Conservation (phyloP, 2,329 filamentous ascomycete genomes). For the Monascus ruber region DNA sequence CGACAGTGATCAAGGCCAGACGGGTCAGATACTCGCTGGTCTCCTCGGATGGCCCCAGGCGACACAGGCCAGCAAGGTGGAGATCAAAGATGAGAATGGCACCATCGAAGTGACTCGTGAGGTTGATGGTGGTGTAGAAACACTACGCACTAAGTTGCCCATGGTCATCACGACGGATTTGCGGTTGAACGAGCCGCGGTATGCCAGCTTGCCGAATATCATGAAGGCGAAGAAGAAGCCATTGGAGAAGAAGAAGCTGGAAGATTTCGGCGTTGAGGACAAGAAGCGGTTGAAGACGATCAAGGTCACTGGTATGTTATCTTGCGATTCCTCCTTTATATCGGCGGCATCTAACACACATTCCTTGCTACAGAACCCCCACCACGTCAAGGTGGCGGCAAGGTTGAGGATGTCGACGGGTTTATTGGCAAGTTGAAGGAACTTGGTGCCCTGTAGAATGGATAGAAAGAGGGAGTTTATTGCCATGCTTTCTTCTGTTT, state of each 20-base stretch:
- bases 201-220: constrained; percentile 91
- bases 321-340: no score
- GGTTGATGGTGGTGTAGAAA: constrained; percentile 93
- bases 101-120: constrained; percentile 71
- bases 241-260: constrained; percentile 78
- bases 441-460: constrained; percentile 66
- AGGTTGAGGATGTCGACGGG: constrained; percentile 96
- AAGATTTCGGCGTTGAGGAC: constrained; percentile 67
- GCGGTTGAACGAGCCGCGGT: constrained; percentile 86
- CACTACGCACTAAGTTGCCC: constrained; percentile 70
- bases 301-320: constrained; percentile 65
- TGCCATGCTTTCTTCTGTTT: neutral
- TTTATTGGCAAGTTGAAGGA: constrained; percentile 91
- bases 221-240: constrained; percentile 99
- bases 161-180: constrained; percentile 94
- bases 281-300: constrained; percentile 72
- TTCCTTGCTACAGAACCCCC: constrained; percentile 56
- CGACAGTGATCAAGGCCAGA: constrained; percentile 91
- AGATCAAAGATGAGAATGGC: constrained; percentile 57
- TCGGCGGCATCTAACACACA: neutral
- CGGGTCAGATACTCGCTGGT: constrained; percentile 94
- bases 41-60: constrained; percentile 88
- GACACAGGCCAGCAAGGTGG: constrained; percentile 79
- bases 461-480: neutral
- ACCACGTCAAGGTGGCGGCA: constrained; percentile 79